Evolutionary conservation across 2,329 filamentous ascomycete genomes (phyloP).

Genomic region (Lomentospora prolificans): DNA sequence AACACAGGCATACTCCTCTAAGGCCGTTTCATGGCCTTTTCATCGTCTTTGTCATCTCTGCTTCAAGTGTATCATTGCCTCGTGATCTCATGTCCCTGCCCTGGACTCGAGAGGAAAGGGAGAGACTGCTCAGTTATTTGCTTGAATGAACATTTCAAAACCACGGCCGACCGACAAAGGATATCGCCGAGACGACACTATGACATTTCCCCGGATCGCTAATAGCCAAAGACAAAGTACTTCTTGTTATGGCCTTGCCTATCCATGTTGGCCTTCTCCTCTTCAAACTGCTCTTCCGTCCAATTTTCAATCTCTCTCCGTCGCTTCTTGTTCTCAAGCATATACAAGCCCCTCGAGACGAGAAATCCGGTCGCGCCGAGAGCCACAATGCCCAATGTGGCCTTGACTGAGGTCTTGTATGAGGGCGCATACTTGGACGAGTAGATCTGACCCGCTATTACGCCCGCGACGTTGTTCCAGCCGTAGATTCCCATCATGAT

Average conservation of each 20-base stretch:
- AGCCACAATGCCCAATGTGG: neutral
- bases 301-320: neutral
- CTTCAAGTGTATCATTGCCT: too few relatives aligned
- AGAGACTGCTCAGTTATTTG: too few relatives aligned
- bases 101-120: too few relatives aligned
- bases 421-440: neutral
- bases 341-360: neutral
- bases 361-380: neutral
- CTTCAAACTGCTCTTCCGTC: neutral
- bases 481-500: constrained; percentile 9
- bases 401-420: neutral
- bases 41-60: too few relatives aligned
- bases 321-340: neutral
- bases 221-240: neutral
- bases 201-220: too few relatives aligned
- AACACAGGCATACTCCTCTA: too few relatives aligned
- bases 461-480: constrained; percentile 32
- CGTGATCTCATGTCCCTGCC: too few relatives aligned
- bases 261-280: neutral
- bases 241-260: neutral
- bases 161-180: too few relatives aligned
- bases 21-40: too few relatives aligned
- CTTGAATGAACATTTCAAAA: too few relatives aligned
- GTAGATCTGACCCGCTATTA: constrained; percentile 30
- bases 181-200: too few relatives aligned